Base-by-base conservation (phyloP, 305 asterid species). In the Fraxinus nigra region DNA sequence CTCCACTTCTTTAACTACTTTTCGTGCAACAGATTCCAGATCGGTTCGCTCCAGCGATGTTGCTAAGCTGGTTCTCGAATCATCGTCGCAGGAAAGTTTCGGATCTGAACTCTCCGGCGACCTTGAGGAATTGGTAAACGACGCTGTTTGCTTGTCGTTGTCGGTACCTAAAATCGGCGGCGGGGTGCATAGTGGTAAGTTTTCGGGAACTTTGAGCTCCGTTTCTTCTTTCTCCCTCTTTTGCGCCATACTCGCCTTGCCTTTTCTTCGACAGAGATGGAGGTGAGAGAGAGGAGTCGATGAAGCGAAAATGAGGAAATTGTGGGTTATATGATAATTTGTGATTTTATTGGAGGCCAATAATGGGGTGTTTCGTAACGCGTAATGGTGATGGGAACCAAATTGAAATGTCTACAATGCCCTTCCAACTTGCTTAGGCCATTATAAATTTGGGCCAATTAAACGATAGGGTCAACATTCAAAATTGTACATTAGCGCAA, bases 221-320 rank as follows among this genome's bases (percentile, higher is more conserved):
- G 85, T 80, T 26, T 82, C 89, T 37, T 86, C 87, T 72, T 82
- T 85, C 61, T 84, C 87, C 75, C 81, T 80, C 83, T 80, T 82
- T 78, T 87, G 86, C 43, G 84, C 86, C 87, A 85, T 85, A 35
- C 70, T 37, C 20, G 70, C 30, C 30, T 65, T 26, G 34, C 34
- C 73, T 65, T 9, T 65, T 10, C 34, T 24, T 65, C 34, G 73
- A 65, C 6, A 65, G 73, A 65, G 73, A 65, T 22, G 35, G 3
- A 24, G 72, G 32, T 3, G 7, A 11, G 7, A 0, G 26, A 63
- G 26, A 63, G 72, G 72, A 63, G 72, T 22, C 26, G 4, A 63
- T 63, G 34, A 26, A 63, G 24, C 24, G 72, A 63, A 22, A 63
- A 18, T 14, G 72, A 26, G 72, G 72, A 22, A 61, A 8, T 63